A percentile compares a stretch with the other conserved stretches of the same genome.
These are phyloP conservation scores for Rutstroemia sydowiana DNA, from an alignment of 2,329 filamentous ascomycete genomes.

Conservation along the genomic window DNA sequence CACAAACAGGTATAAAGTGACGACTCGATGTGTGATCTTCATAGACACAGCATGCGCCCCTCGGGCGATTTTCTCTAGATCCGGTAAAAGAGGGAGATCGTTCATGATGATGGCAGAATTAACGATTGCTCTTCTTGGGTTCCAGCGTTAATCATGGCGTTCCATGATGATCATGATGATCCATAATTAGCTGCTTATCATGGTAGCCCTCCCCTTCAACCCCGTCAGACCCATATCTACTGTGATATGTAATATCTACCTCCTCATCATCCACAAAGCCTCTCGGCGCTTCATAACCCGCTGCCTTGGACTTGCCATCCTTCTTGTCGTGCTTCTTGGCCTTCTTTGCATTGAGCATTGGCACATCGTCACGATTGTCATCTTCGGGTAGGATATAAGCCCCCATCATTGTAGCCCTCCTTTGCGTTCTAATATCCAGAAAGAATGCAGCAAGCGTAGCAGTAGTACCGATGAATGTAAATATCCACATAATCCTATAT, in stretches of 20 bases:
- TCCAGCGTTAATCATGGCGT: too few relatives aligned
- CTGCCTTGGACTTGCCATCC: conserved; percentile 8
- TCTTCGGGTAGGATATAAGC: conserved; percentile 24
- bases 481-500: conserved; percentile 27
- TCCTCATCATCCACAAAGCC: conserved; percentile 8
- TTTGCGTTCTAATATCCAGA: conserved; percentile 22
- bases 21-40: too few relatives aligned
- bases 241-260: conserved; percentile 24
- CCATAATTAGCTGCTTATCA: neutral
- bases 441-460: conserved; percentile 22
- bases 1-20: too few relatives aligned
- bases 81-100: too few relatives aligned
- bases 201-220: conserved; percentile 7
- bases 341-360: conserved; percentile 1
- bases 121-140: too few relatives aligned
- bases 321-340: conserved; percentile 14
- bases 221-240: conserved; percentile 19
- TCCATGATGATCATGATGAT: too few relatives aligned
- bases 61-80: too few relatives aligned
- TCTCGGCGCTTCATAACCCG: conserved; percentile 15
- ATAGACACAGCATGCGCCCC: too few relatives aligned
- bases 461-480: conserved; percentile 23
- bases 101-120: too few relatives aligned
- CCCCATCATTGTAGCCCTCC: conserved; percentile 15
- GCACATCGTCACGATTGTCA: conserved; percentile 17